Conservation (phyloP, 305 asterid genomes). For the Fraxinus greggii region DNA sequence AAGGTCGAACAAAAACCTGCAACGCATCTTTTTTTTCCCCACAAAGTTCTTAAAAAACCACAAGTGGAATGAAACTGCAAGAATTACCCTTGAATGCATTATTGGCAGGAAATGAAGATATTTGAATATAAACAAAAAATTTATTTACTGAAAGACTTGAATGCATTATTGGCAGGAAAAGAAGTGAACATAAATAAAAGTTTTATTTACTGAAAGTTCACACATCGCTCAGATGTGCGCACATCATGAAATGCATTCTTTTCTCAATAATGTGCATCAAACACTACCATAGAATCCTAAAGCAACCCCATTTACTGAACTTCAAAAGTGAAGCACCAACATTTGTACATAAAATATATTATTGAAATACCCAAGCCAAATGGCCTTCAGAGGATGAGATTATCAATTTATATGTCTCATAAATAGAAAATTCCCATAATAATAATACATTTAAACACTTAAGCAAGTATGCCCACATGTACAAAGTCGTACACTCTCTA, state of each 20-base stretch:
- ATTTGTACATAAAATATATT: neutral
- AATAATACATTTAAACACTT: neutral
- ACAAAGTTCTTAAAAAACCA: conserved; percentile 1
- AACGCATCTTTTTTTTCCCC: neutral
- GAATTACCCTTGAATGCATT: neutral
- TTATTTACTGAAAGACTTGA: neutral
- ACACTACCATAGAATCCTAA: neutral
- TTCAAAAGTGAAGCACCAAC: neutral
- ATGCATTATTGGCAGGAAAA: neutral
- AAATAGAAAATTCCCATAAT: neutral
- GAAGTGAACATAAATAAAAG: neutral
- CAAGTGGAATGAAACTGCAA: neutral
- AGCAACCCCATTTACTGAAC: neutral
- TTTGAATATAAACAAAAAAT: neutral
- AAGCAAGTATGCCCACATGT: neutral
- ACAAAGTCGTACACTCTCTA: neutral
- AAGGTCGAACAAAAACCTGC: conserved; percentile 15
- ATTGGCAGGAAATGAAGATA: neutral
- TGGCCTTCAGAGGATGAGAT: neutral
- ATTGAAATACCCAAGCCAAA: neutral
- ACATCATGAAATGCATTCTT: too few species aligned
- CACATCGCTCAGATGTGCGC: neutral
- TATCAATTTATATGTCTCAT: neutral
- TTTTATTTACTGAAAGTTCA: neutral
- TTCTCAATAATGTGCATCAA: too few species aligned